Percentiles rank a stretch among this genome's conserved stretches.
Evolutionary conservation across 2,329 filamentous ascomycete genomes (phyloP).

Genomic region (Talaromyces sp.): DNA sequence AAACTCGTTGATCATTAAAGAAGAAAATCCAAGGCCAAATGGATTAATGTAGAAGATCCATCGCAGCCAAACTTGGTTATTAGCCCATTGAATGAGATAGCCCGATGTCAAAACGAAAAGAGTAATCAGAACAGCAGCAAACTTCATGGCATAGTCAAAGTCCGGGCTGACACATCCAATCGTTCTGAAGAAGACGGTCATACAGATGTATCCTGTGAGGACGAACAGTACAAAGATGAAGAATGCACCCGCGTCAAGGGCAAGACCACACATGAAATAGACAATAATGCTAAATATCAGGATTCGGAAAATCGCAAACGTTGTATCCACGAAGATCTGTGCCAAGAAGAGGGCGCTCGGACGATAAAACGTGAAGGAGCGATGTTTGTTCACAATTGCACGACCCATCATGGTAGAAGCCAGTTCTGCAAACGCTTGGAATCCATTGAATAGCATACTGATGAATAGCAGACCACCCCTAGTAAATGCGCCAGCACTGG

Average conservation of each 20-base stretch:
- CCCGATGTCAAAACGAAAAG: constrained; percentile 80
- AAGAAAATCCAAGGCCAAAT: constrained; percentile 72
- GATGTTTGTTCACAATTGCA: constrained; percentile 80
- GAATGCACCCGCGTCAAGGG: constrained; percentile 72
- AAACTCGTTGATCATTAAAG: constrained; percentile 89
- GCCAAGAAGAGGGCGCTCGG: constrained; percentile 82
- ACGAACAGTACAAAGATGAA: constrained; percentile 76
- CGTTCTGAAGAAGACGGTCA: constrained; percentile 78
- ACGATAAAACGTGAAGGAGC: constrained; percentile 78
- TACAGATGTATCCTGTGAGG: constrained; percentile 67
- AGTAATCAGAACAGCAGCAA: constrained; percentile 76
- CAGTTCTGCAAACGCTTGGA: constrained; percentile 80
- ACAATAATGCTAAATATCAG: constrained; percentile 73
- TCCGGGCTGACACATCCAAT: constrained; percentile 75
- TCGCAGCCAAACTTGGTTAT: constrained; percentile 72
- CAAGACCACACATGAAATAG: constrained; percentile 76
- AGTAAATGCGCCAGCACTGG: constrained; percentile 71
- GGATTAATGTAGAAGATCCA: constrained; percentile 82
- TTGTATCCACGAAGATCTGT: constrained; percentile 76
- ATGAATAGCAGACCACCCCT: constrained; percentile 82
- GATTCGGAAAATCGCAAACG: constrained; percentile 72
- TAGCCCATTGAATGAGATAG: constrained; percentile 79
- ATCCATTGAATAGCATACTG: constrained; percentile 80
- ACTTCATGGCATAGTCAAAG: constrained; percentile 84
- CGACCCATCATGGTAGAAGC: constrained; percentile 74